Evolutionary conservation across 768 basidiomycete species (phyloP).

Genomic region (Auricularia sp.): DNA sequence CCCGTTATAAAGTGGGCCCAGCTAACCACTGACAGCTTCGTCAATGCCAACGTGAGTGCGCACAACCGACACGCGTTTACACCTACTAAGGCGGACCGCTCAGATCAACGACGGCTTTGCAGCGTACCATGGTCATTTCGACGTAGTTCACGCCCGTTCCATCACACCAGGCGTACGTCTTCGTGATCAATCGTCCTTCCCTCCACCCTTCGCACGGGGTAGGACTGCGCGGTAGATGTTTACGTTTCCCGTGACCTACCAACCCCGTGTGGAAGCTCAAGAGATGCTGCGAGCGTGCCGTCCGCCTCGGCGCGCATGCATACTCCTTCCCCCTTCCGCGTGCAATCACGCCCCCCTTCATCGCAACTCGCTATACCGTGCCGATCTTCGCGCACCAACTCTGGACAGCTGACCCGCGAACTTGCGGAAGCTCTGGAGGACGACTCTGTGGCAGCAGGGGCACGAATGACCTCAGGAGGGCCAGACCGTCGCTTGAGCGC

Average conservation of each 20-base stretch:
- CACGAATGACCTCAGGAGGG: too few species aligned
- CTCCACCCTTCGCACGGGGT: neutral
- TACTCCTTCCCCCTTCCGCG: too few species aligned
- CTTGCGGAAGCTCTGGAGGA: too few species aligned
- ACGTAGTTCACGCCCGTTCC: conserved; percentile 10
- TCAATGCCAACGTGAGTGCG: neutral
- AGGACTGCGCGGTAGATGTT: neutral
- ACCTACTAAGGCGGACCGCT: neutral
- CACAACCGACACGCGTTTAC: neutral
- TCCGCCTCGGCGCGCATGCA: too few species aligned
- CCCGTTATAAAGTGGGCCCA: neutral
- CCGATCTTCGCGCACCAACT: too few species aligned
- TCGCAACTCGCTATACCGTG: too few species aligned
- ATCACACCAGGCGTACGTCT: conserved; percentile 5
- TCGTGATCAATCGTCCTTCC: neutral
- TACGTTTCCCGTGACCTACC: too few species aligned
- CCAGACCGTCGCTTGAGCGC: too few species aligned
- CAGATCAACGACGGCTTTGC: conserved; percentile 2
- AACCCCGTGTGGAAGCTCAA: neutral
- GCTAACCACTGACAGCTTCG: neutral
- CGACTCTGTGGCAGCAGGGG: too few species aligned
- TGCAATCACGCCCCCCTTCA: too few species aligned
- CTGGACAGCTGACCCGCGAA: too few species aligned
- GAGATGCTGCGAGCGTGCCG: neutral
- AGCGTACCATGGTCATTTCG: conserved; percentile 6